phyloP scores from a whole-genome alignment of 306 rosid species.

The Prunus mira region DNA sequence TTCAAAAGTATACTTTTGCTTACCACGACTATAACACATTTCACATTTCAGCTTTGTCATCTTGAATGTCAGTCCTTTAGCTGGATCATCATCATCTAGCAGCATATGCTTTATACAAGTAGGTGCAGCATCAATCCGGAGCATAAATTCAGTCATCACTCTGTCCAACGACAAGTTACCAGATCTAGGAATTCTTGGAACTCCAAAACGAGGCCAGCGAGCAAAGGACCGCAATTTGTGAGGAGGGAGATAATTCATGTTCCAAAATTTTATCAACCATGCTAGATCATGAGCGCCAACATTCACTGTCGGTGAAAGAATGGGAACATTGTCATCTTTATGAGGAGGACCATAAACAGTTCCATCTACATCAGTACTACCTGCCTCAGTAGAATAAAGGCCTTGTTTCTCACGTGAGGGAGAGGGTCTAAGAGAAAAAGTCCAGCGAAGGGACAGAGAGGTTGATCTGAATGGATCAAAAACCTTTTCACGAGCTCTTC shows the following conservation, averaged over 20 bases:
- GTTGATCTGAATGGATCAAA: slow-evolving; percentile 96
- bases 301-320: slow-evolving; percentile 67
- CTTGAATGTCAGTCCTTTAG: slow-evolving; percentile 82
- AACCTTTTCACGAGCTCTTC: slow-evolving; percentile 68
- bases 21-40: slow-evolving; percentile 82
- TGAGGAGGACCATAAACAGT: slow-evolving; percentile 51
- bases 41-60: slow-evolving; percentile 83
- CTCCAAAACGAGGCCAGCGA: slow-evolving; percentile 97
- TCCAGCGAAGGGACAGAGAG: slow-evolving; percentile 89
- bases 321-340: slow-evolving; percentile 39
- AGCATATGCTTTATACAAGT: slow-evolving; percentile 82
- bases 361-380: slow-evolving; percentile 46
- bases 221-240: slow-evolving; percentile 90
- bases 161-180: slow-evolving; percentile 94
- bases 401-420: slow-evolving; percentile 45
- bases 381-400: slow-evolving; percentile 32
- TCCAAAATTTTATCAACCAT: slow-evolving; percentile 81
- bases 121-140: slow-evolving; percentile 81
- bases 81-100: slow-evolving; percentile 94
- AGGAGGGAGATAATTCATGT: slow-evolving; percentile 81
- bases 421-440: slow-evolving; percentile 72
- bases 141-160: slow-evolving; percentile 98
- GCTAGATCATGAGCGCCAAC: slow-evolving; percentile 99
- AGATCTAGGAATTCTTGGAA: slow-evolving; percentile 74
- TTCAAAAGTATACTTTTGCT: slow-evolving; percentile 86